Evolutionary conservation across 306 rosid genomes (phyloP).

Genomic region (Carpinus fangiana): DNA sequence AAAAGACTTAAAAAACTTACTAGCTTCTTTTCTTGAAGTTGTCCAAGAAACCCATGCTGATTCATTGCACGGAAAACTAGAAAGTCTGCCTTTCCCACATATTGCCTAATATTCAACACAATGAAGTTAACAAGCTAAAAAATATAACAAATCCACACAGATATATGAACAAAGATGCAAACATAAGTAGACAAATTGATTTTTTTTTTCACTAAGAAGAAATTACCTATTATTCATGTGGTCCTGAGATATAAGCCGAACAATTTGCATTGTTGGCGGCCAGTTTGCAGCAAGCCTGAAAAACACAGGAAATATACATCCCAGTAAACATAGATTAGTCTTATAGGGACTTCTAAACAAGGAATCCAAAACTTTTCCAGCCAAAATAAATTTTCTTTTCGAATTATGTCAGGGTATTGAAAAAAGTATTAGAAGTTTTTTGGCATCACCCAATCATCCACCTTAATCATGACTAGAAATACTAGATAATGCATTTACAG

Average conservation of each 20-base stretch:
- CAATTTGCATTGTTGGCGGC: slow-evolving; percentile 91
- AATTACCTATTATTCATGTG: slow-evolving; percentile 94
- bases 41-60: slow-evolving; percentile 91
- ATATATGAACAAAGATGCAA: neutral
- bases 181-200: slow-evolving; percentile 8
- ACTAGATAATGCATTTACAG: neutral
- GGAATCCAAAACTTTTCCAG: slow-evolving; percentile 3
- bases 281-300: slow-evolving; percentile 98
- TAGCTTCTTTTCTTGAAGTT: slow-evolving; percentile 94
- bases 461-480: neutral
- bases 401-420: neutral
- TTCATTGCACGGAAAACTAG: slow-evolving; percentile 93
- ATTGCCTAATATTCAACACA: slow-evolving; percentile 65
- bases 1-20: slow-evolving; percentile 44
- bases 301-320: slow-evolving; percentile 28
- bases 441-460: neutral
- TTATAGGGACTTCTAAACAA: slow-evolving; percentile 14
- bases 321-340: slow-evolving; percentile 16
- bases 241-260: slow-evolving; percentile 92
- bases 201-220: slow-evolving; percentile 19
- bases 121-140: slow-evolving; percentile 22
- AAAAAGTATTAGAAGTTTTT: neutral
- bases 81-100: slow-evolving; percentile 95
- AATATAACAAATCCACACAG: slow-evolving; percentile 15
- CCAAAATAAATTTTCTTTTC: neutral